These are phyloP conservation scores for Vitis rupestris DNA, from an alignment of 164 flowering plant genomes.

Conservation along the genomic window DNA sequence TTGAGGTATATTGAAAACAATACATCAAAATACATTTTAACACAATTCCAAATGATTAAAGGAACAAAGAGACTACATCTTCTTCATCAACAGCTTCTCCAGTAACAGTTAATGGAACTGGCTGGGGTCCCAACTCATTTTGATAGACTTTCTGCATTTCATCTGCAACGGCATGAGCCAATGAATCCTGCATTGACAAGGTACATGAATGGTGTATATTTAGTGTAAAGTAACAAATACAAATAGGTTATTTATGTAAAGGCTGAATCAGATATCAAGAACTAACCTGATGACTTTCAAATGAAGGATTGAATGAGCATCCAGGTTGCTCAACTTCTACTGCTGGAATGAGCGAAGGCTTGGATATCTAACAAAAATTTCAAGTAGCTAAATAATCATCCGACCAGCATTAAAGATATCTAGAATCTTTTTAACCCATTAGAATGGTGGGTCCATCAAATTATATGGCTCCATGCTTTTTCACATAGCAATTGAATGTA, in stretches of 20 bases:
- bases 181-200: constrained; percentile 54
- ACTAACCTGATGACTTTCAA: constrained; percentile 82
- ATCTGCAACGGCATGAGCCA: constrained; percentile 91
- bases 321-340: constrained; percentile 94
- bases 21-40: too few species aligned
- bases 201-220: too few species aligned
- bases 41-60: constrained; percentile 8
- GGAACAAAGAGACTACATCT: constrained; percentile 52
- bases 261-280: not conserved
- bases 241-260: not conserved
- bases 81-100: constrained; percentile 73
- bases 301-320: constrained; percentile 86
- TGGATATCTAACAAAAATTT: constrained; percentile 40
- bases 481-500: too few species aligned
- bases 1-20: too few species aligned
- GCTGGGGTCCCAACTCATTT: constrained; percentile 82
- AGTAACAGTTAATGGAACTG: constrained; percentile 76
- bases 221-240: not conserved
- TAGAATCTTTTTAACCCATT: not conserved
- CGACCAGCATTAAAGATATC: not conserved
- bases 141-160: constrained; percentile 89
- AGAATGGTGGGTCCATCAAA: not conserved
- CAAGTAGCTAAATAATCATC: not conserved
- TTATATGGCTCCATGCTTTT: too few species aligned
- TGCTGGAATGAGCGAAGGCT: constrained; percentile 72